These are phyloP conservation scores for Leccinum rimulosum DNA, from an alignment of 768 basidiomycete genomes.

Conservation along the genomic window DNA sequence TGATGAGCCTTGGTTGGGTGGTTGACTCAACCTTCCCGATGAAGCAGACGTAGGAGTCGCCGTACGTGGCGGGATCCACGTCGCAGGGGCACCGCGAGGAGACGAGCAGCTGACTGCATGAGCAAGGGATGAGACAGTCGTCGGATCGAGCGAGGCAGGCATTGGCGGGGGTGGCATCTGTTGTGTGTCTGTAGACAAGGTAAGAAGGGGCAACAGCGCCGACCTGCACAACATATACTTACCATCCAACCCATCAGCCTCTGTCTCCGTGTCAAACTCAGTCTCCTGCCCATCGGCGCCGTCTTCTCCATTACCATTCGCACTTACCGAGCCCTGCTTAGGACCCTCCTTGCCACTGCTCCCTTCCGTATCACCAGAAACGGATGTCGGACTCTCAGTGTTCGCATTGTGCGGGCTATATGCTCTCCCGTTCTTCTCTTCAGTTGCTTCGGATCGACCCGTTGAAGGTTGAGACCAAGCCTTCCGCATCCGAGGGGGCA, in stretches of 20 bases:
- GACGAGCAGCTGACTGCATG: constrained; percentile 16
- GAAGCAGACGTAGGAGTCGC: constrained; percentile 5
- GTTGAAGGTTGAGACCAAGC: constrained; percentile 30
- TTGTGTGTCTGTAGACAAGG: constrained; percentile 30
- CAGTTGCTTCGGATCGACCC: constrained; percentile 1
- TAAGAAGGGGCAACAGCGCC: not conserved
- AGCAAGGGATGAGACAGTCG: constrained; percentile 33
- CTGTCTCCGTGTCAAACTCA: constrained; percentile 33
- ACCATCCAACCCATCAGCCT: constrained; percentile 26
- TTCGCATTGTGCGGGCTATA: constrained; percentile 17
- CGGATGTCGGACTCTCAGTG: constrained; percentile 21
- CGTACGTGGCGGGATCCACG: constrained; percentile 11
- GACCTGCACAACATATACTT: constrained; percentile 2
- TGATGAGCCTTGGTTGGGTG: constrained; percentile 1
- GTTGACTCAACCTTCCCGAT: constrained; percentile 6
- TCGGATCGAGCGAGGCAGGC: constrained; percentile 43
- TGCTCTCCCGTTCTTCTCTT: constrained; percentile 11
- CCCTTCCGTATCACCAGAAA: constrained; percentile 8
- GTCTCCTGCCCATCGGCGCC: constrained; percentile 27
- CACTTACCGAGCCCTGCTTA: not conserved
- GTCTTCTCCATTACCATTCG: constrained; percentile 13
- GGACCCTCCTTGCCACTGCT: not conserved
- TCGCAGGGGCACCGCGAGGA: constrained; percentile 17
- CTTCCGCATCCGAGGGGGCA: constrained; percentile 69
- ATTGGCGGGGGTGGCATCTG: constrained; percentile 54